Base-by-base conservation (phyloP, 352 stramenopile genomes). In the Phytophthora brassicae region DNA sequence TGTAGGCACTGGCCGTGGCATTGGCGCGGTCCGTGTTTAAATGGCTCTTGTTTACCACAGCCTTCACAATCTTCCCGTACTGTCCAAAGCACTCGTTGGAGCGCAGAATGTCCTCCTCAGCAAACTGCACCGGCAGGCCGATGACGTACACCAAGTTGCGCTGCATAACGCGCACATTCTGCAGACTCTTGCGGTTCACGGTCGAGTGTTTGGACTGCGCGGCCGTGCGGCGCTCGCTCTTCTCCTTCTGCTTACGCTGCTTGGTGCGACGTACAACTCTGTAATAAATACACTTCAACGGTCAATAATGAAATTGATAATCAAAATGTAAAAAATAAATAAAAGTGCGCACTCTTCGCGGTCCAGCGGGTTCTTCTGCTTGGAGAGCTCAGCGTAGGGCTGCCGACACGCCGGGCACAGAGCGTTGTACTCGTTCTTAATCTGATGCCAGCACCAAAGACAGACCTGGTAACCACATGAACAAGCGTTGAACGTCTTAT, bases 361-460 rank as follows among this genome's bases (percentile, higher is more conserved):
- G 76, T 99, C 95, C 43, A 99, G 92, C 76, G 79, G 97, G 83
- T 77, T 81, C 60, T 90, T 92, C 53, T 92, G 81, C 66, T 94
- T 94, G n/a, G 83, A 85, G 13, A 92, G 70, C 64, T 99, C 94
- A 22, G 94, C 84, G 69, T 99, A 99, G 13, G 96, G 92, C 50
- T 92, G 95, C n/a, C 97, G 90, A 71, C 97, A 99, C 9, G 96
- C 97, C 9, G 97, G 97, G 77, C 97, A 99, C 8, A 98, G 80
- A 6, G 87, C 94, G 42, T 98, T 99, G 84, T 99, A 97, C 62
- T 98, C 97, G 72, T 99, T 98, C 79, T 98, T 98, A 72, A 99
- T 99, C 60, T 98, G 92, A 59, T 99, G 95, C 96, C 97, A 99
- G 80, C 97, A 99, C 97, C 97, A 99, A 70, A 99, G 97, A 87